A percentile compares a stretch with the other conserved stretches of the same genome.
These are phyloP conservation scores for Debaryomyces maramus DNA, from an alignment of 805 yeast species.

Conservation along the genomic window DNA sequence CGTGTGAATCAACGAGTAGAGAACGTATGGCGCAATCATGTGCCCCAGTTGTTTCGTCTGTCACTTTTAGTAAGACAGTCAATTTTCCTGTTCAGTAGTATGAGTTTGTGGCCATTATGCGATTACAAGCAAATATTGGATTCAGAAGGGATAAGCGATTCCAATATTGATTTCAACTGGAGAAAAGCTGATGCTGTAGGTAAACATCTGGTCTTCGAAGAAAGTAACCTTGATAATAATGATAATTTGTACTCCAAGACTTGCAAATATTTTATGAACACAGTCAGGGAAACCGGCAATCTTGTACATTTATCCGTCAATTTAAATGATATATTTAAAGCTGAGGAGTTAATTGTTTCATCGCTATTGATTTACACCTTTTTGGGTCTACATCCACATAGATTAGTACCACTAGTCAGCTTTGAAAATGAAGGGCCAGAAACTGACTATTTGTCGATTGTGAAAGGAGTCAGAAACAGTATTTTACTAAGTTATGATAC, in stretches of 20 bases:
- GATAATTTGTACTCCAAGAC: slow-evolving; percentile 17
- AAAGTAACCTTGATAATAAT: neutral
- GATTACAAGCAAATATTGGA: too few species aligned
- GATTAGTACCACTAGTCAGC: slow-evolving; percentile 27
- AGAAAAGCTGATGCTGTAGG: too few species aligned
- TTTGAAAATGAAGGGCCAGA: slow-evolving; percentile 15
- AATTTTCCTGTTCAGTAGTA: slow-evolving; percentile 25
- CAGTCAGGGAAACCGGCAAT: slow-evolving; percentile 12
- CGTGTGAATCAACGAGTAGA: slow-evolving; percentile 21
- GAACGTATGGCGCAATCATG: slow-evolving; percentile 24
- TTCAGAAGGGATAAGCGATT: neutral
- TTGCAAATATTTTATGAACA: slow-evolving; percentile 20
- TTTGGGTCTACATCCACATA: slow-evolving; percentile 32
- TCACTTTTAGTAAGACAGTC: slow-evolving; percentile 28
- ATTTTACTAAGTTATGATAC: slow-evolving; percentile 8
- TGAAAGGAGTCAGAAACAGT: slow-evolving; percentile 15
- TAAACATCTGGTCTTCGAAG: neutral
- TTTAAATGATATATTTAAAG: slow-evolving; percentile 6
- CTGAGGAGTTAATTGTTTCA: slow-evolving; percentile 20
- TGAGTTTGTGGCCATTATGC: slow-evolving; percentile 26
- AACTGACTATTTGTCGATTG: slow-evolving; percentile 23
- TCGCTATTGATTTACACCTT: slow-evolving; percentile 27
- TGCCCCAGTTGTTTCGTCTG: slow-evolving; percentile 24
- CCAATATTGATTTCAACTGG: neutral
- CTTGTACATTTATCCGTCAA: slow-evolving; percentile 4